Evolutionary conservation across 2,329 filamentous ascomycete genomes (phyloP), one percentile per base, ranked within the genome.

Genomic region (Aspergillus intermedius): DNA sequence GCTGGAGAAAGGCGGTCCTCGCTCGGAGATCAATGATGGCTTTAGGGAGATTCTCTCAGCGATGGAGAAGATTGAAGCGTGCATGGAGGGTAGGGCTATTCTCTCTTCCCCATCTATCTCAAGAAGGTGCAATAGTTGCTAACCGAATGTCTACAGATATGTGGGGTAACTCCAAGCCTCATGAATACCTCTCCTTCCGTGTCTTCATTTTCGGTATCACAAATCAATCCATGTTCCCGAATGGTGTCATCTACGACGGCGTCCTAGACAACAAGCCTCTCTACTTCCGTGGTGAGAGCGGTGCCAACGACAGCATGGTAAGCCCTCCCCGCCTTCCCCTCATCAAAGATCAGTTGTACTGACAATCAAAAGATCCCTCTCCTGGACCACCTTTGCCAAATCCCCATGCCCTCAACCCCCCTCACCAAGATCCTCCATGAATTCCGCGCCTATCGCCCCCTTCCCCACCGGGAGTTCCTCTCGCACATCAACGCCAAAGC

Each of bases 191-290:
- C 50, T 86, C 81, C 58, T 96, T 95, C 80, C 86, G 91, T 37
- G 95, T 91, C 9, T 96, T 96, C 75, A 96, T 96, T 73, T 95
- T 95, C 64, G 91, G 91, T 59, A 95, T 96, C 70, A 94, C 89
- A 1, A 86, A 82, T 43, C 91, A 96, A 71, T 85, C 83, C 61
- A 95, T 96, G 90, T 96, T 96, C 70, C 91, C 91, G 7, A 76
- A 91, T 54, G 91, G 91, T 7, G 91, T 96, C 6, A 72, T 95
- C 42, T 96, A 96, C 67, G 86, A 94, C 66, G 90, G 89, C 7
- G 80, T 91, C 52, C 84, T 84, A 55, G 82, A 86, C 51, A 66
- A 70, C 55, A 75, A 87, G 64, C 86, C 87, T 3, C 73, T 89
- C 66, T 84, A 80, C 48, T 96, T 96, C 79, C 84, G 91, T 28